Base-by-base conservation (phyloP, 352 stramenopile genomes). In the Pythium grandisporangium region DNA sequence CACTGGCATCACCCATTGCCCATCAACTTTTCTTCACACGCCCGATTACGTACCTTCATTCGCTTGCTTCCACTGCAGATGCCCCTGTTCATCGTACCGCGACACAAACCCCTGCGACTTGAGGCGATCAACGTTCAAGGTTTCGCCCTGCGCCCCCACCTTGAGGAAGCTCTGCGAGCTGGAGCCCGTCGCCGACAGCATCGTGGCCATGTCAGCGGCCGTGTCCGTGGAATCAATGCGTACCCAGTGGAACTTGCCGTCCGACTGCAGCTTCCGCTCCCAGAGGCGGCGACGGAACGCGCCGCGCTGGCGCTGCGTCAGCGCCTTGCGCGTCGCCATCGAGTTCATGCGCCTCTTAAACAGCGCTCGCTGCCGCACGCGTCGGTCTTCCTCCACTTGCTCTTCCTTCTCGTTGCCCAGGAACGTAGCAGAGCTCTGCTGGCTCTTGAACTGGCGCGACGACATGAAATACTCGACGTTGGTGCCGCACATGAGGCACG, bases 241-340 rank as follows among this genome's bases (percentile, higher is more conserved):
- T 19, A 80, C 58, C 74, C 74, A 87, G 49, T 76, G 69, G 55
- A 85, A 84, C 51, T 79, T 84, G 50, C 71, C 71, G 43, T 87
- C 70, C 4, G 45, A 17, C 20, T 67, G 45, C 33, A 67, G 58
- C 42, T 77, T 80, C 34, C 74, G 71, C 35, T 75, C 62, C 74
- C 74, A 87, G 8, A 87, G 53, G 6, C 67, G 62, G 13, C 74
- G 63, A 24, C 72, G 69, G 48, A 80, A 74, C 33, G 74, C 74
- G 20, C 74, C 74, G 13, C 74, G 71, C 44, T 87, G 74, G 37
- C 71, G 54, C 53, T 84, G 74, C 25, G 66, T 79, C 30, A 87
- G 57, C 42, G 65, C 72, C 50, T 83, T 79, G 36, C 65, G 60
- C 17, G 58, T 60, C 29, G 61, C 58, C 51, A 84, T 71, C 33